Base-by-base conservation (phyloP, 2,329 filamentous ascomycete species). In the Hymenotorrendiella dingleyae region DNA sequence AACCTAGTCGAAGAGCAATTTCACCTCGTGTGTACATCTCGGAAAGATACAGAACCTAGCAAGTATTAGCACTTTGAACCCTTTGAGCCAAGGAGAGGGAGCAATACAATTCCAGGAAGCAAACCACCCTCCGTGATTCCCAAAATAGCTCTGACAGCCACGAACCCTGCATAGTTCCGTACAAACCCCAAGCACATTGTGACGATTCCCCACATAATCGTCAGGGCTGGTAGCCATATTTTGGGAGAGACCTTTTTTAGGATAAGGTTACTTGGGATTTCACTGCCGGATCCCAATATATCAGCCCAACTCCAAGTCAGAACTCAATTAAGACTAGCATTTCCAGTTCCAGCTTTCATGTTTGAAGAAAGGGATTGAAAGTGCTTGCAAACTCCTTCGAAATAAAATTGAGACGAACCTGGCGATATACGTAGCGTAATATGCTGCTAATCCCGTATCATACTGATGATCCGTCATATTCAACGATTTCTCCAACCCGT, bases 81-180 rank as follows among this genome's bases (percentile, higher is more conserved):
- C 34, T 36, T 20, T 27, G 6, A 7, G 30, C 6, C 17, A 24
- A n/a, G 37, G 8, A 29, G 11, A 11, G 9, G n/a, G 7, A n/a
- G 6, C 52, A 61, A 40, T 54, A 76, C 74, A 64, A 85, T 84
- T 35, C 80, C 82, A 0, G 81, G 81, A 2, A 84, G 62, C 26
- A 85, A 61, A 0, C 80, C 81, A 28, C 78, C 80, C 60, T 85
- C 82, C 0, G 76, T 74, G 4, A 80, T 52, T 7, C 81, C 81
- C 4, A 85, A 65, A 23, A 85, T 56, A 6, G 76, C 76, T 14
- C 80, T 70, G 11, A 82, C 75, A 6, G 71, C 73, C 3, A 78
- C 68, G 42, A 85, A 82, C n/a, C 74, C 71, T 4, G 69, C 64
- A 41, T 55, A 57, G 20, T 56, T 57, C 24, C 42, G 45, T 9